Evolutionary conservation across 257 asterid species (phyloP).

Genomic region (Agastache rugosa): DNA sequence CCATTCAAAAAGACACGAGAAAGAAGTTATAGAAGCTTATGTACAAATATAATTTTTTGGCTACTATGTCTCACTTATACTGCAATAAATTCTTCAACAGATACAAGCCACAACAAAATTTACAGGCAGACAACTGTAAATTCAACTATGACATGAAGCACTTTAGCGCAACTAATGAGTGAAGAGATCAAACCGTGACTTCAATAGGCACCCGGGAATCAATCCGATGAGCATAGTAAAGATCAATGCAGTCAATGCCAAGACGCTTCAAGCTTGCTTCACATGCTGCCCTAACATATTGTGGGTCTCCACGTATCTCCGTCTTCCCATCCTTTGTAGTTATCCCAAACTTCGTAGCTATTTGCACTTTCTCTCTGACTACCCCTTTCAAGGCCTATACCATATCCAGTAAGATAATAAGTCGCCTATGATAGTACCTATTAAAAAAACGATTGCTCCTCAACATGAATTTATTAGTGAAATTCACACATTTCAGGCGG

Average conservation of each 20-base stretch:
- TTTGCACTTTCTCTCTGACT: conserved; percentile 44
- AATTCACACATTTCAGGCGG: neutral
- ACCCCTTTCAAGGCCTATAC: conserved; percentile 52
- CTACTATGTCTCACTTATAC: neutral
- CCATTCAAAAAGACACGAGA: neutral
- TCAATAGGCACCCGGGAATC: conserved; percentile 57
- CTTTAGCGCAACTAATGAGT: neutral
- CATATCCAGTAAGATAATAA: conserved; percentile 2
- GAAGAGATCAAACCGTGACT: conserved; percentile 50
- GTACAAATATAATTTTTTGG: neutral
- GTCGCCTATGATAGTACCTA: neutral
- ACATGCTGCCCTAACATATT: conserved; percentile 53
- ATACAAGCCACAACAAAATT: neutral
- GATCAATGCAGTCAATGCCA: conserved; percentile 51
- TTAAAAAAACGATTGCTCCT: neutral
- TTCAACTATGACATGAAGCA: neutral
- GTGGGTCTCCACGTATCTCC: conserved; percentile 50
- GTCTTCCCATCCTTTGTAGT: conserved; percentile 37
- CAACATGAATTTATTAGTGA: neutral
- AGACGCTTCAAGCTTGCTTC: conserved; percentile 63
- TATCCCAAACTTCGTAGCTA: conserved; percentile 55
- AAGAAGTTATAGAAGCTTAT: neutral
- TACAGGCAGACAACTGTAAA: neutral
- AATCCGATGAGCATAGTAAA: conserved; percentile 55
- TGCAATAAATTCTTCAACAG: neutral